phyloP scores from a whole-genome alignment of 371 early-diverging fungal species.

The Mortierella sp. region DNA sequence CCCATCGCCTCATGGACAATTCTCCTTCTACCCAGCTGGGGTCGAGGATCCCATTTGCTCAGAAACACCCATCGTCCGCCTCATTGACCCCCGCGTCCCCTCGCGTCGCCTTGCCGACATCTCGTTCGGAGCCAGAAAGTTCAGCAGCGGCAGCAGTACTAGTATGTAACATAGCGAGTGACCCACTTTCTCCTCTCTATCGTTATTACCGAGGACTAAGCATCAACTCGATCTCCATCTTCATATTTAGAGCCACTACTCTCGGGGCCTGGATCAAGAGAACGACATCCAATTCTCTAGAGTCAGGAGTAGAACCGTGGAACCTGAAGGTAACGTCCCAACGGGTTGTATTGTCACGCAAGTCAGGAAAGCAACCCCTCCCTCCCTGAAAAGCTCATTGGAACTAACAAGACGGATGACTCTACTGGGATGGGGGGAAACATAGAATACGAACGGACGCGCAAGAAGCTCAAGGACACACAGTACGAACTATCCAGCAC shows the following conservation, averaged over 20 bases:
- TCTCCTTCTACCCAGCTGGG: conserved; percentile 12
- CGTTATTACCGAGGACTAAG: background rate
- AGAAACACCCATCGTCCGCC: conserved; percentile 8
- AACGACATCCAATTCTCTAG: conserved; percentile 27
- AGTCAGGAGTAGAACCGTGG: conserved; percentile 21
- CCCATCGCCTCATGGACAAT: conserved; percentile 37
- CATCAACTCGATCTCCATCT: too few species aligned
- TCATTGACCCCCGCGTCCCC: background rate
- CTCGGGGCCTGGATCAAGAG: conserved; percentile 23
- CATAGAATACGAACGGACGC: conserved; percentile 42
- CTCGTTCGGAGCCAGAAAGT: conserved; percentile 12
- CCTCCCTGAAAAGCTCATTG: background rate
- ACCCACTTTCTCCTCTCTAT: background rate
- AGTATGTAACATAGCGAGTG: too few species aligned
- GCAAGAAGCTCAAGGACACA: conserved; percentile 42
- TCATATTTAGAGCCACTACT: background rate
- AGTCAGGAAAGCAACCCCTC: too few species aligned
- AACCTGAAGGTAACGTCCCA: conserved; percentile 44
- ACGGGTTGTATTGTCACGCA: too few species aligned
- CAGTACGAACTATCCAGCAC: conserved; percentile 48
- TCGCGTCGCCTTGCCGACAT: background rate
- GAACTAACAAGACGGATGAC: too few species aligned
- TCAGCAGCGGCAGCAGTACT: conserved; percentile 17
- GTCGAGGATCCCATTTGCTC: conserved; percentile 30
- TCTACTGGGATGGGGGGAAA: too few species aligned